Evolutionary conservation across 345 rosid species (phyloP).

Genomic region (Eucalyptus curtisii): DNA sequence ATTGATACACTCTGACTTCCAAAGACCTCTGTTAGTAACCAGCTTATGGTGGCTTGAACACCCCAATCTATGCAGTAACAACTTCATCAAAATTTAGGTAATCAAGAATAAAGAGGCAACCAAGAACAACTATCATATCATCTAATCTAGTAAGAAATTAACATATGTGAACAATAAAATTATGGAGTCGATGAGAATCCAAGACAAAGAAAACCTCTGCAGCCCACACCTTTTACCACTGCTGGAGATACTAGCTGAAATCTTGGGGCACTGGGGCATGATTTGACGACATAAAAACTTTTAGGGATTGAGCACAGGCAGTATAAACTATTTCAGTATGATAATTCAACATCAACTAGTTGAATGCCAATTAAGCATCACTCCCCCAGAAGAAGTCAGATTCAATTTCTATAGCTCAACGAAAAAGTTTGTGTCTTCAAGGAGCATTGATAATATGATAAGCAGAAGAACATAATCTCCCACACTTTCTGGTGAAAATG

Average conservation of each 20-base stretch:
- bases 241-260: not conserved
- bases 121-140: not conserved
- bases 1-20: slow-evolving; percentile 43
- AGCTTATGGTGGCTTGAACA: slow-evolving; percentile 84
- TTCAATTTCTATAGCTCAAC: not conserved
- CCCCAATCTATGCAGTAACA: slow-evolving; percentile 54
- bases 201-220: not conserved
- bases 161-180: not conserved
- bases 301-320: not conserved
- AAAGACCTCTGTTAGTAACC: slow-evolving; percentile 60
- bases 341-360: not conserved
- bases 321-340: not conserved
- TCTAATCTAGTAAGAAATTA: not conserved
- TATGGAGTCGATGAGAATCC: not conserved
- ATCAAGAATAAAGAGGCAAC: not conserved
- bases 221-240: not conserved
- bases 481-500: not conserved
- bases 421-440: not conserved
- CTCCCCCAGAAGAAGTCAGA: not conserved
- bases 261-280: not conserved
- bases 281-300: not conserved
- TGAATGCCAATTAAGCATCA: not conserved
- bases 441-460: not conserved
- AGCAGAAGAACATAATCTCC: not conserved
- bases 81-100: not conserved